Conservation (phyloP, 2,329 filamentous ascomycete species). For the Alternaria brassicicola region DNA sequence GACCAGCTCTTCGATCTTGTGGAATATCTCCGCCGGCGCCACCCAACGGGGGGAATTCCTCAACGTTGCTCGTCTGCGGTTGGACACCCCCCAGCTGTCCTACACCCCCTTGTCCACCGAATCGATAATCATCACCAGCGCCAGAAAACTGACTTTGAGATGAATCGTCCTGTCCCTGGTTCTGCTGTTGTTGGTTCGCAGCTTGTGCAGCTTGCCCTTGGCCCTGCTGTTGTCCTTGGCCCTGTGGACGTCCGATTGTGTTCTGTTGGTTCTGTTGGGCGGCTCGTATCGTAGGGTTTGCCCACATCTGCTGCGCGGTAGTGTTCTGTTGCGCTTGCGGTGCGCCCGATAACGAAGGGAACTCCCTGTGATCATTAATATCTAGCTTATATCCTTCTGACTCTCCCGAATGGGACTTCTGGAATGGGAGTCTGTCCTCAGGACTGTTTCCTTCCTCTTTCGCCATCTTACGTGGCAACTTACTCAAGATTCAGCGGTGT, state of each 20-base stretch:
- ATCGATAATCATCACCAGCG: slow-evolving; percentile 62
- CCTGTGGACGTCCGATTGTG: slow-evolving; percentile 60
- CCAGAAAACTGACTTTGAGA: slow-evolving; percentile 59
- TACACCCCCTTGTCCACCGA: slow-evolving; percentile 61
- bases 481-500: slow-evolving; percentile 64
- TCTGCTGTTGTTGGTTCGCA: slow-evolving; percentile 53
- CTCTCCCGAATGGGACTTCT: background rate
- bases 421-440: background rate
- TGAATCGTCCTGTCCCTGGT: slow-evolving; percentile 48
- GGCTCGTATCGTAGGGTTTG: slow-evolving; percentile 61
- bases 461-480: slow-evolving; percentile 43
- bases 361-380: slow-evolving; percentile 57
- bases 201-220: slow-evolving; percentile 44
- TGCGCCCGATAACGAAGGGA: slow-evolving; percentile 65
- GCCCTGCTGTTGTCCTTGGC: slow-evolving; percentile 36
- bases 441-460: slow-evolving; percentile 3
- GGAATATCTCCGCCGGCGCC: slow-evolving; percentile 59
- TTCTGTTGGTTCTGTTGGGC: slow-evolving; percentile 61
- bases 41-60: slow-evolving; percentile 66
- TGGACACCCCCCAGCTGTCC: slow-evolving; percentile 58
- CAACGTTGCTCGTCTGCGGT: slow-evolving; percentile 62
- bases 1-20: slow-evolving; percentile 56
- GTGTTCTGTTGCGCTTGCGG: slow-evolving; percentile 62
- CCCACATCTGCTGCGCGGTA: slow-evolving; percentile 60
- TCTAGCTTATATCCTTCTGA: slow-evolving; percentile 25